Base-by-base conservation (phyloP, 2,329 filamentous ascomycete genomes). In the Verticillium zaregamsianum region DNA sequence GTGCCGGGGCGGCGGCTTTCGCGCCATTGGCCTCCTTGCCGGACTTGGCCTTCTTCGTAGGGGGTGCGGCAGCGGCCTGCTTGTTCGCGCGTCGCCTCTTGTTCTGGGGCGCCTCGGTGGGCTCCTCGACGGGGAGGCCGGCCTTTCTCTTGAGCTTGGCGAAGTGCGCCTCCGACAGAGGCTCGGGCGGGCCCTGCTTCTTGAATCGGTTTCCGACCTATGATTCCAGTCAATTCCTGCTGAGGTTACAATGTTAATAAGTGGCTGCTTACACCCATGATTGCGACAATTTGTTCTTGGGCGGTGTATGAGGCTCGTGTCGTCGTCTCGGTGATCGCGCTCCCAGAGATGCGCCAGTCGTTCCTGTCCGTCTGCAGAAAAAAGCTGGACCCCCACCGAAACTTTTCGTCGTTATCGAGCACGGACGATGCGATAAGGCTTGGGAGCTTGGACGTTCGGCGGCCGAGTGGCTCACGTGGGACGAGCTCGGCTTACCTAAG, bases 151-250 rank as follows among this genome's bases (percentile, higher is more conserved):
- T 97, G 64, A 89, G 76, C 72, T 89, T 92, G 58, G 88, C 88
- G 70, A 90, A 88, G 71, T 90, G 86, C 67, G 87, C 86, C 73
- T 97, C 92, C 67, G 95, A 92, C 67, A 97, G 84, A 66, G 90
- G 84, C 71, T 90, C 86, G 60, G 95, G 95, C 66, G 90, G 83
- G 61, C 93, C 94, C 85, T 98, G 95, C 80, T 97, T 97, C 76
- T 92, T 91, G 89, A 97, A 96, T 71, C 93, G 92, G 74, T 93
- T 90, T 75, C 93, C 91, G 65, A 88, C 86, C 45, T 52, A 20
- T 9, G n/a, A 14, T 20, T 52, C 45, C 17, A 52, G 45, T 52
- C 45, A 52, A 52, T 52, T 2, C 7, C 20, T 52, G 20, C 15
- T 7, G 17, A 15, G 3, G 4, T 6, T 11, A 52, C 9, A 11